Conservation (phyloP, 1,284 basidiomycete genomes). For the Ustanciosporium gigantosporum region DNA sequence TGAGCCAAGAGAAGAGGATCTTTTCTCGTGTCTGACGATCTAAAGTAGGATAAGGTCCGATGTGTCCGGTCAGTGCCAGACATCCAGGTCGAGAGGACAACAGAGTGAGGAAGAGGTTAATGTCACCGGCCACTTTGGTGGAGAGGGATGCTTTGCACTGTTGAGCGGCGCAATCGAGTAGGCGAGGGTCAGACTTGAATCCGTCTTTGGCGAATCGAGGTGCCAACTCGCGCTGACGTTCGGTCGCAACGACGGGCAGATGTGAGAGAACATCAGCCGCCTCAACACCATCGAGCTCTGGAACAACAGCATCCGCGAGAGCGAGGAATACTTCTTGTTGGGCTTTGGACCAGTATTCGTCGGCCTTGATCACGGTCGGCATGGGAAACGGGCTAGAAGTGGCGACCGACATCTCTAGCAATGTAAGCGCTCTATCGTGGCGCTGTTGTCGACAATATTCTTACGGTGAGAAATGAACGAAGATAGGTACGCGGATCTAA, state of each 20-base stretch:
- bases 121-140: constrained; percentile 31
- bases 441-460: no score
- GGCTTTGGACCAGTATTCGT: constrained; percentile 28
- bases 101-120: constrained; percentile 46
- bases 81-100: constrained; percentile 51
- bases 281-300: constrained; percentile 44
- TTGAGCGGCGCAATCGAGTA: constrained; percentile 50
- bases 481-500: constrained; percentile 2
- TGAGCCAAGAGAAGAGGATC: constrained; percentile 43
- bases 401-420: constrained; percentile 17
- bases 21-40: constrained; percentile 26
- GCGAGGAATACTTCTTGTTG: constrained; percentile 48
- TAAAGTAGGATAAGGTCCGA: constrained; percentile 52
- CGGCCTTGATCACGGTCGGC: constrained; percentile 34
- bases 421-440: no score
- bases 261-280: constrained; percentile 41
- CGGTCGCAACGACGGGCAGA: constrained; percentile 42
- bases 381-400: constrained; percentile 13
- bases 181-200: constrained; percentile 41
- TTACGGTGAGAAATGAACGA: constrained; percentile 1
- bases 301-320: constrained; percentile 54
- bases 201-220: constrained; percentile 44
- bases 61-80: constrained; percentile 46
- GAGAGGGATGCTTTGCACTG: constrained; percentile 44
- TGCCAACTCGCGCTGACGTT: constrained; percentile 47